Percentiles rank a stretch among this genome's conserved stretches.
phyloP scores from a whole-genome alignment of 129 eudicot genomes.

The Daucus carota region DNA sequence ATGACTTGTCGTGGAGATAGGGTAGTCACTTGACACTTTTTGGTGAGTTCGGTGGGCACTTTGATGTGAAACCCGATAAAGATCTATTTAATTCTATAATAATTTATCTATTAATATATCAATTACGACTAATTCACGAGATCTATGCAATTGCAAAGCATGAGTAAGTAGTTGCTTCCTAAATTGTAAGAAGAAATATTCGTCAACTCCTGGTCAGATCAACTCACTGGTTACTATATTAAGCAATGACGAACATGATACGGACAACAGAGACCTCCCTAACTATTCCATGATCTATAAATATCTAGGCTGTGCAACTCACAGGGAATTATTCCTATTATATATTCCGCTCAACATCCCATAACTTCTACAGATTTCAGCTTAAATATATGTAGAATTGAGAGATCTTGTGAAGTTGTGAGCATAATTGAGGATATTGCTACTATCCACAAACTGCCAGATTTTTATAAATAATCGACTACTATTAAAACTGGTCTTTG shows the following conservation, averaged over 20 bases:
- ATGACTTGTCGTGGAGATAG: too few species aligned
- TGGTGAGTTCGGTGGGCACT: too few species aligned
- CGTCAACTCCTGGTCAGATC: background rate
- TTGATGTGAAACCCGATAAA: too few species aligned
- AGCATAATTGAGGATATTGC: background rate
- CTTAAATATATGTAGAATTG: background rate
- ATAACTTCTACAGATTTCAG: background rate
- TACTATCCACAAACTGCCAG: background rate
- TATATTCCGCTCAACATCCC: background rate
- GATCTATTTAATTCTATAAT: background rate
- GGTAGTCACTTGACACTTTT: too few species aligned
- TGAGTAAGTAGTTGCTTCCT: background rate
- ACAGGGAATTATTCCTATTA: background rate
- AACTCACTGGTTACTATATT: background rate
- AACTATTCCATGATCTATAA: background rate
- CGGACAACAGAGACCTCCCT: background rate
- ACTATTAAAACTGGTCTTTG: background rate
- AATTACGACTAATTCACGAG: background rate
- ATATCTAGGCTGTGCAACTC: background rate
- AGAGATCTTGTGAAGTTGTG: background rate
- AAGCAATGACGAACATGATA: background rate
- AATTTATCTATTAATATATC: background rate
- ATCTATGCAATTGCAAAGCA: background rate
- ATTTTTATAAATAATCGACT: background rate
- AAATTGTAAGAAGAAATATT: background rate